Percentiles rank a stretch among this genome's conserved stretches.
Evolutionary conservation across 495 filamentous ascomycete genomes (phyloP).

Genomic region (Penicillium pancosmium): DNA sequence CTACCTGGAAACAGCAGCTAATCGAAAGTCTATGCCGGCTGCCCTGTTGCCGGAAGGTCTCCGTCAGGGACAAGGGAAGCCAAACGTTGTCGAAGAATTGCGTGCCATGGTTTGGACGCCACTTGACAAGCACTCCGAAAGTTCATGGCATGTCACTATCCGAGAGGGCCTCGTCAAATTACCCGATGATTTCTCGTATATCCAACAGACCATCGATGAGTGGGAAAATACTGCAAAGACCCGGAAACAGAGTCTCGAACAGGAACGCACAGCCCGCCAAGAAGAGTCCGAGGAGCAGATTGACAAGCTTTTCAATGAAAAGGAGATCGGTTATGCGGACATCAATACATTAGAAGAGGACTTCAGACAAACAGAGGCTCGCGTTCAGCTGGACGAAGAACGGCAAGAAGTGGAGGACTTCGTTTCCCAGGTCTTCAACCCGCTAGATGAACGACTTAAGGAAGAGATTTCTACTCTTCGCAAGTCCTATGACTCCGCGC

Average conservation of each 20-base stretch:
- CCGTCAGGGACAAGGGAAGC: slow-evolving; percentile 28
- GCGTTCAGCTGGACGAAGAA: slow-evolving; percentile 57
- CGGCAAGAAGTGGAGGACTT: slow-evolving; percentile 57
- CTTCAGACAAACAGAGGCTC: slow-evolving; percentile 58
- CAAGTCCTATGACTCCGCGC: slow-evolving; percentile 50
- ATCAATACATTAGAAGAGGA: slow-evolving; percentile 63
- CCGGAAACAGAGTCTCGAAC: slow-evolving; percentile 47
- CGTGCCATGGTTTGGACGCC: slow-evolving; percentile 40
- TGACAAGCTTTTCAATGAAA: slow-evolving; percentile 59
- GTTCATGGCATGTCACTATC: slow-evolving; percentile 38
- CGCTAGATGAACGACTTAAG: slow-evolving; percentile 53
- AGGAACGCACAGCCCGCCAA: slow-evolving; percentile 53
- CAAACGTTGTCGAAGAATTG: slow-evolving; percentile 34
- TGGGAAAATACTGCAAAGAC: slow-evolving; percentile 51
- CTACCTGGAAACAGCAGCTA: slow-evolving; percentile 29
- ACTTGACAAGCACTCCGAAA: slow-evolving; percentile 38
- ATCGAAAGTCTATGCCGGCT: slow-evolving; percentile 25
- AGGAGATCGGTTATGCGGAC: slow-evolving; percentile 64
- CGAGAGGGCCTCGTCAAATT: slow-evolving; percentile 36
- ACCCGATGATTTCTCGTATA: slow-evolving; percentile 54
- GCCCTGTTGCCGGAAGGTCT: slow-evolving; percentile 37
- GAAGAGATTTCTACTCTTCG: slow-evolving; percentile 55
- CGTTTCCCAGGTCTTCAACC: slow-evolving; percentile 53
- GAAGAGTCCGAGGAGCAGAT: slow-evolving; percentile 57
- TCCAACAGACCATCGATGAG: slow-evolving; percentile 41